Evolutionary conservation across 768 basidiomycete species (phyloP), one percentile per base, ranked within the genome.

Genomic region (Cystofilobasidium bisporidii): DNA sequence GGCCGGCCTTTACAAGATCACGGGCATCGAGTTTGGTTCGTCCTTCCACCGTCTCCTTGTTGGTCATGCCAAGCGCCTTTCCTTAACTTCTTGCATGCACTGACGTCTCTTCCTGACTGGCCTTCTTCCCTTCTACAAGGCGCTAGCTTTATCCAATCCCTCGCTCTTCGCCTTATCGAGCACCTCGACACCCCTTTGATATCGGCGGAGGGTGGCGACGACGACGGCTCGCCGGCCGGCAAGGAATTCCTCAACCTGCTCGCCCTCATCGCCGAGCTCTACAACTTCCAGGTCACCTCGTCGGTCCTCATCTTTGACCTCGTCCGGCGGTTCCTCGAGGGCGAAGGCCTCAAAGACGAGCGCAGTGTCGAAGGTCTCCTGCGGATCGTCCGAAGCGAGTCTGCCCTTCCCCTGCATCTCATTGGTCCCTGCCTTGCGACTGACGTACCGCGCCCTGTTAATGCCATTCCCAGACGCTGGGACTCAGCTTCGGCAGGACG

Each of bases 251-350:
- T 87, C 14, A 98, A 99, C 75, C 78, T 99, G 40, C 82, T 94
- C 48, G 84, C 89, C 1, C 82, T 98, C 28, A 78, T 97, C 26
- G 88, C 91, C 2, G 92, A 97, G 75, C 79, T 99, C 24, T 98
- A 97, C 80, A 97, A 97, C 75, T 92, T 97, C 74, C 89, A 91
- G 78, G 89, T 97, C 28, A 83, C 98, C 63, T 89, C 89, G 3
- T 90, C 86, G 65, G 79, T 87, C 15, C 81, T 98, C n/a, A 79
- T 97, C 57, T 98, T 91, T 77, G 96, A 97, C 74, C 76, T 97
- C 58, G 86, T 98, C 71, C 85, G 88, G 11, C 80, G 81, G 18
- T 81, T 98, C 56, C 79, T 98, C 57, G 78, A 82, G 0, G 79
- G 79, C 8, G 79, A 83, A 9, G 57, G 58, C 30, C 61, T 53